Evolutionary conservation across 768 basidiomycete species (phyloP).

Genomic region (Ramaria sp.): DNA sequence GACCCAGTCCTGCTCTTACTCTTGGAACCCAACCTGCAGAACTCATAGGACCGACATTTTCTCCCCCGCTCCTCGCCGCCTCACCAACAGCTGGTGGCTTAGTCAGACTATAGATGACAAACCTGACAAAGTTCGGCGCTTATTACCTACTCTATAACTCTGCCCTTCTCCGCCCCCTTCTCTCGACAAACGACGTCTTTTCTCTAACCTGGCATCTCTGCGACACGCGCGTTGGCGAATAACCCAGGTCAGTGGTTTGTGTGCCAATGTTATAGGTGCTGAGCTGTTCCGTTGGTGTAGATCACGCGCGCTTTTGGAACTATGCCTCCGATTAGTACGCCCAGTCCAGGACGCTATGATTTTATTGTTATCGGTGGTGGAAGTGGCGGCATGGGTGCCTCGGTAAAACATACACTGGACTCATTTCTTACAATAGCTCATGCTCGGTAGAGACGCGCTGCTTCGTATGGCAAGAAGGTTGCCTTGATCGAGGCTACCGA

Average conservation of each 20-base stretch:
- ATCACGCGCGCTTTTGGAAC: constrained; percentile 35
- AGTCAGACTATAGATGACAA: no score
- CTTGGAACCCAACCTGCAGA: no score
- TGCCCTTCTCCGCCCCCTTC: no score
- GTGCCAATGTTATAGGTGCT: background rate
- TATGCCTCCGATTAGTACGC: constrained; percentile 64
- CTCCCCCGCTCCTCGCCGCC: no score
- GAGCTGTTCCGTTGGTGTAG: constrained; percentile 18
- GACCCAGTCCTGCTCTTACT: no score
- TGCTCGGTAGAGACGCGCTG: constrained; percentile 67
- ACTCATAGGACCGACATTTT: no score
- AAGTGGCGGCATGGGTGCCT: constrained; percentile 83
- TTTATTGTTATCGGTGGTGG: constrained; percentile 88
- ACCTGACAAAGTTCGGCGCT: no score
- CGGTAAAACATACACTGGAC: constrained; percentile 34
- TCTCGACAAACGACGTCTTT: background rate
- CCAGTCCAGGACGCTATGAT: constrained; percentile 62
- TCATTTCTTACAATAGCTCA: background rate
- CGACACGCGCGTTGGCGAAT: background rate
- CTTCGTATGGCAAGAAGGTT: constrained; percentile 85
- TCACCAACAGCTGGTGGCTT: no score
- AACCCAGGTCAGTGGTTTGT: background rate
- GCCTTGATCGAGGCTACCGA: constrained; percentile 75
- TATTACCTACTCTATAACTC: no score
- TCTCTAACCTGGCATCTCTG: constrained; percentile 1